Base-by-base conservation (phyloP, 371 early-diverging fungal genomes). In the Mortierella sp. region DNA sequence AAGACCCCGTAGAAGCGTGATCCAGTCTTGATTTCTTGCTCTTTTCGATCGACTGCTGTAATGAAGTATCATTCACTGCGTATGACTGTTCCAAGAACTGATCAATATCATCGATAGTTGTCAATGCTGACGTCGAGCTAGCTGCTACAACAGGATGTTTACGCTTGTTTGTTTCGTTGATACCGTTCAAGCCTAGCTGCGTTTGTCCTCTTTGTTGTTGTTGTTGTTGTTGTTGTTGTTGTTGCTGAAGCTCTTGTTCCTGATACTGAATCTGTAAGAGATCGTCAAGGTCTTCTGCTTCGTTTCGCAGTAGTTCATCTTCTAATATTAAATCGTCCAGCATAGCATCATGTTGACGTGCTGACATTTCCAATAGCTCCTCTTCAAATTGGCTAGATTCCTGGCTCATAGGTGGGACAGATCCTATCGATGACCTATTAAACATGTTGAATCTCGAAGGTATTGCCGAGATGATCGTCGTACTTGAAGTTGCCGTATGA, bases 281-380 rank as follows among this genome's bases (percentile, higher is more conserved):
- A 1, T 66, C 70, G 21, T 58, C 58, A 5, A 80, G 28, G 16
- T 52, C 81, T 1, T 47, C 58, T 16, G 74, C 80, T 36, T 80
- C 81, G 3, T 67, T 60, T 59, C 50, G 50, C 48, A 78, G 57
- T 28, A 22, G 67, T 22, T 67, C 64, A 16, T 78, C 78, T 28
- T 78, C 69, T 36, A 55, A 22, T 52, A 69, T 73, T 58, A 73
- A 28, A 40, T 78, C 74, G 0, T 73, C 70, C 57, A 78, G 52
- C 70, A 70, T 58, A 7, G 79, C 74, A 62, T 78, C 80, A 19
- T 65, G 61, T 9, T 80, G 81, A 19, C 81, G 63, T 4, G 70
- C 81, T 4, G 81, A 61, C 81, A 80, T 80, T 58, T 80, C 81
- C 65, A 74, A 55, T 1, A 80, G 65, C 21, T 80, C 81, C 33